Base-by-base conservation (phyloP, 768 basidiomycete species). In the Auriscalpium microsporum region DNA sequence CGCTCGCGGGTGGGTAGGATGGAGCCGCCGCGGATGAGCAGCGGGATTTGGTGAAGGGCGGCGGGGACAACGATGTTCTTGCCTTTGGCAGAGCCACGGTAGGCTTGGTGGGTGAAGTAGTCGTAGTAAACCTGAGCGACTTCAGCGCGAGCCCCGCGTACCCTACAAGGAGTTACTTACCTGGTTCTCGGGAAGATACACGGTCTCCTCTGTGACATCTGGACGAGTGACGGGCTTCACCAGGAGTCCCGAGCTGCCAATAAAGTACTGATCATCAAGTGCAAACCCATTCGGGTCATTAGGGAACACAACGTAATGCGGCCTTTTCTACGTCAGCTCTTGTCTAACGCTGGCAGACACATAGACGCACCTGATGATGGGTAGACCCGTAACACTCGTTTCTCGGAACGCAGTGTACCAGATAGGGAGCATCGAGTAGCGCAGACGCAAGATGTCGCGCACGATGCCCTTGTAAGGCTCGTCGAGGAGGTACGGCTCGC, bases 381-480 rank as follows among this genome's bases (percentile, higher is more conserved):
- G 94, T 23, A 86, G 65, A 1, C 95, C 95, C 7, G 78, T 84
- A 10, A 86, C 75, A 58, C 84, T 87, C 8, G 91, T 83, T 67
- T 97, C 90, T 45, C 84, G 79, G 82, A 98, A 97, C 2, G 90
- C 90, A n/a, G 90, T 97, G 69, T 99, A 99, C 94, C 95, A 97
- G 14, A 94, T 77, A 0, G 93, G 91, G 28, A 99, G 72, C 72
- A 97, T 78, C 40, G 79, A 76, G 70, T 99, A 98, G 46, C 96
- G 75, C 54, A 97, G 72, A 23, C 86, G 80, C 48, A 99, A 73
- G 51, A 85, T 78, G 59, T 90, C 84, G 38, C 86, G 82, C 45
- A 97, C 71, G 50, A 92, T 86, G 37, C 81, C 76, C 74, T 89
- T 90, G 75, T 90, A 87, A 3, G 94, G 94, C 62, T 96, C 86